Evolutionary conservation across 2,329 filamentous ascomycete species (phyloP), one percentile per base, ranked within the genome.

Genomic region (Xylaria sp.): DNA sequence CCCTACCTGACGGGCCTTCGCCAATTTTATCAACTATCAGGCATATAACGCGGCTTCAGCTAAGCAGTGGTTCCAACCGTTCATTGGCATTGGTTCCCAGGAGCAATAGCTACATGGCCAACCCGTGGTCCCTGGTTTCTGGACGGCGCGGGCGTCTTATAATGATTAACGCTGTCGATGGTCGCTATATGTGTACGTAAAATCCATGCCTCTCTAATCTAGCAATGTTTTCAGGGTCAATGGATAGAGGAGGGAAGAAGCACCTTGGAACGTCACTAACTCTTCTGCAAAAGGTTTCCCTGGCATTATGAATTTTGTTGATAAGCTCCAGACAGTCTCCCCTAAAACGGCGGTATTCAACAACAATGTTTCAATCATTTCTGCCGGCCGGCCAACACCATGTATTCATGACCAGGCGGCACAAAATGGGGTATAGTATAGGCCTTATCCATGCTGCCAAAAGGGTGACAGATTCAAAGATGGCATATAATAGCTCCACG

Each of bases 391-490:
- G n/a, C n/a, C n/a, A n/a, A 79, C 60, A 75, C 78, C 2, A 75
- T 75, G 12, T 73, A 78, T 38, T 70, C 76, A 2, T 74, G 74
- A 73, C 23, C 74, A 75, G 60, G 79, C 75, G 4, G 63, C 69
- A 69, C 75, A 35, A 82, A 78, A 60, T 75, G 74, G 56, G 75
- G 69, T 17, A 77, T 79, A 74, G 71, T 79, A n/a, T n/a, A n/a
- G n/a, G n/a, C 42, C 72, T 79, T 42, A 76, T n/a, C 75, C 65
- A 71, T 78, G 25, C 66, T 82, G 25, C 64, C 47, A 76, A 81
- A 40, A 75, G 75, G 17, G 75, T 75, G 6, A 70, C 68, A 21
- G 75, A 78, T 40, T 72, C 82, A 15, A 75, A 76, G 61, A 69
- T 72, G 40, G 74, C 77, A 42, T 76, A 74, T 8, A 73, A 72